Base-by-base conservation (phyloP, 2,329 filamentous ascomycete genomes). In the Fusarium guadeloupense region DNA sequence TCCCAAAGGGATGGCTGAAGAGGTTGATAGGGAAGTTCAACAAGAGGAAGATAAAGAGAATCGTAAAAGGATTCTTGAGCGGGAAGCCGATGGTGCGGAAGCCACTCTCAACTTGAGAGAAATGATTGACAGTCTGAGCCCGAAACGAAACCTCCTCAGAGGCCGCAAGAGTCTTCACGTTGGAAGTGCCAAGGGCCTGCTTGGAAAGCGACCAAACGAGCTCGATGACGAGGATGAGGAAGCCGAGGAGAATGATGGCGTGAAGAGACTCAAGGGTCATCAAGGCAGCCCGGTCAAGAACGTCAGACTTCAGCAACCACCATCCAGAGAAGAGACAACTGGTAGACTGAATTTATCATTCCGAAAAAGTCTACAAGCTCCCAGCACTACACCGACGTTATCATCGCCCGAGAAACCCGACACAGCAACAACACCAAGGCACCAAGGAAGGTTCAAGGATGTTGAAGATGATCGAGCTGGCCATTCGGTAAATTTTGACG, bases 221-320 rank as follows among this genome's bases (percentile, higher is more conserved):
- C 81, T 93, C 43, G 90, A 92, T 59, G 79, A 84, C 1, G 62
- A 65, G 12, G 84, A 86, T 9, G 87, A 86, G 5, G 81, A 86
- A 5, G 81, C 80, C 8, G 82, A 85, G 45, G 84, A 87, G 34
- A 78, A 78, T 25, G 84, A 85, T 59, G 84, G 86, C 13, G 76
- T 88, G 49, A 92, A 93, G 75, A 82, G 89, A 63, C 80, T 92
- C 41, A 91, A 87, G 72, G 85, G 84, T n/a, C 86, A 85, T 55
- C 85, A 91, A 73, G 83, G 85, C 46, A 93, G 90, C 68, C 90
- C 90, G 1, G 89, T 93, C 59, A 93, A 93, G 76, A 90, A 86
- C 41, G 80, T 93, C 45, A 85, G 82, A 67, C 80, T 93, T 46
- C 87, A 88, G 64, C 87, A 87, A 43, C 90, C 89, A 13, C 88